Conservation (phyloP, 371 early-diverging fungal species). For the Smittium culicis region DNA sequence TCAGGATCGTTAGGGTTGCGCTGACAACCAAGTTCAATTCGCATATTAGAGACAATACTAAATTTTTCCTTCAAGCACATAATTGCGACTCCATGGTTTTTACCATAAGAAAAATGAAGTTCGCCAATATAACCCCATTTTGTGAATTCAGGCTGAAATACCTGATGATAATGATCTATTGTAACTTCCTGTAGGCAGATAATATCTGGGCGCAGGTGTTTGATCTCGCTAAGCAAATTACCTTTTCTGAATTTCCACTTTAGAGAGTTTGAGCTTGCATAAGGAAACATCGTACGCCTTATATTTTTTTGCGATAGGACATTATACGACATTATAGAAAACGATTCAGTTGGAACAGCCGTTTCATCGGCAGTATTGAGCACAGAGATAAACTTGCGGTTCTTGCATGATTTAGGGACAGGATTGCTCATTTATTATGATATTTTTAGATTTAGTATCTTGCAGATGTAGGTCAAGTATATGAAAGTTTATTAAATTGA, state of each 20-base stretch:
- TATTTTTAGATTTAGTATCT: background rate
- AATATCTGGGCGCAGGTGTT: slow-evolving; percentile 27
- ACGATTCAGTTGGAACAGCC: background rate
- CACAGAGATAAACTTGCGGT: background rate
- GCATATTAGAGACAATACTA: slow-evolving; percentile 13
- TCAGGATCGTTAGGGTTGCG: slow-evolving; percentile 23
- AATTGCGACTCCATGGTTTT: slow-evolving; percentile 35
- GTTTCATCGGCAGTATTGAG: no score
- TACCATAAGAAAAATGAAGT: slow-evolving; percentile 17
- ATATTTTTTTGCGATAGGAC: slow-evolving; percentile 26
- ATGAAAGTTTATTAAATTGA: background rate
- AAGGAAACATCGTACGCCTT: slow-evolving; percentile 33
- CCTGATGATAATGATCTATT: slow-evolving; percentile 20
- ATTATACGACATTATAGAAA: background rate
- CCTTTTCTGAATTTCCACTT: slow-evolving; percentile 23
- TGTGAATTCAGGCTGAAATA: slow-evolving; percentile 14
- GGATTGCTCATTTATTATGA: background rate
- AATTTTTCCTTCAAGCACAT: slow-evolving; percentile 22
- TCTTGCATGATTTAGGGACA: background rate
- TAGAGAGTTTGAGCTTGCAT: slow-evolving; percentile 25
- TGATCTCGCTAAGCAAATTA: slow-evolving; percentile 22
- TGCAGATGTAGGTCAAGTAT: background rate
- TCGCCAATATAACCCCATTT: slow-evolving; percentile 28
- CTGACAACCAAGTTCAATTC: slow-evolving; percentile 23
- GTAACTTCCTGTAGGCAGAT: slow-evolving; percentile 41